Base-by-base conservation (phyloP, 2,329 filamentous ascomycete species). In the Fusarium goolgardi region DNA sequence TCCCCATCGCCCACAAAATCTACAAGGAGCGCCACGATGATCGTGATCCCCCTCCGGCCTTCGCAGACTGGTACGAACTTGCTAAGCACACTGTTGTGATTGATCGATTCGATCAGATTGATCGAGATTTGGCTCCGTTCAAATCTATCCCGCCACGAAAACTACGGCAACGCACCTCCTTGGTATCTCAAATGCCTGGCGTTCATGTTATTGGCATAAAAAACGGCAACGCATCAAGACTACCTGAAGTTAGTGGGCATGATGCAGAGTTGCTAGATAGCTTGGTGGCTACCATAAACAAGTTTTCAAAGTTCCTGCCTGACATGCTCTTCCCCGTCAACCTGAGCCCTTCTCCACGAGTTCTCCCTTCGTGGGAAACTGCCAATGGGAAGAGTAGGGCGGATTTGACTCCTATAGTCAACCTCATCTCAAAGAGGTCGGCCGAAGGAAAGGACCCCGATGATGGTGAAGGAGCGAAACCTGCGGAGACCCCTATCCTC, bases 251-350 rank as follows among this genome's bases (percentile, higher is more conserved):
- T 3, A 73, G 78, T 44, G 74, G 75, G 5, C 72, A 70, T 1
- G 73, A 81, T 23, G 75, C 76, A 20, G 60, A 74, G 15, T 72
- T 81, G 21, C 69, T 87, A 39, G 77, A 83, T 16, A 78, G 79
- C n/a, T 73, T 86, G 0, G 81, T 87, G 9, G 84, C 85, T 6
- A 91, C 96, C 86, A 88, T 96, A 75, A 82, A 87, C 52, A 81
- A 84, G 3, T 97, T 97, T 71, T 85, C 89, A 3, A 80, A 89
- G 67, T 87, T 91, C 73, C 82, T 97, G 16, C 92, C 93, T 1
- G 88, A 94, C 66, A 94, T 97, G 91, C 88, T 93, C 66, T 79
- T 97, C 21, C 91, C 92, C 0, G 91, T 97, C 80, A 97, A 97
- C 75, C 83, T 92, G 21, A 86, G 91, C 20, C 59, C 69, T 12